Percentiles rank a stretch among this genome's conserved stretches.
phyloP scores from a whole-genome alignment of 345 rosid genomes.

The Tarenaya hassleriana region DNA sequence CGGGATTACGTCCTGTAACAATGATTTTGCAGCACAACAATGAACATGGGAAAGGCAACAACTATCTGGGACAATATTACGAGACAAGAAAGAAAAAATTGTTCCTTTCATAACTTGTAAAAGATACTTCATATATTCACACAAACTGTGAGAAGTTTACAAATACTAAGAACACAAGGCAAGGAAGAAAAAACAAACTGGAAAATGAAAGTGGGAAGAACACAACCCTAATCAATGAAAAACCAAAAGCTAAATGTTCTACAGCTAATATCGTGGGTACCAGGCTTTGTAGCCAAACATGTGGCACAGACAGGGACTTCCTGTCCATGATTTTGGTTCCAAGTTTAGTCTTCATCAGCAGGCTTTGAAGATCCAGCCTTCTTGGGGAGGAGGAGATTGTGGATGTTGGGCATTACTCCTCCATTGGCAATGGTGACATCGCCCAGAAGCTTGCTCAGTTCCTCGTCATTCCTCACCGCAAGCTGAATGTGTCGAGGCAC shows the following conservation, averaged over 20 bases:
- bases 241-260: background rate
- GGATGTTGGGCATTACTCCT: constrained; percentile 96
- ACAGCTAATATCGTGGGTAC: constrained; percentile 16
- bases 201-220: too few species aligned
- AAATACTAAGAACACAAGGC: too few species aligned
- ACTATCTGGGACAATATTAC: too few species aligned
- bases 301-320: constrained; percentile 7
- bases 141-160: background rate
- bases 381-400: constrained; percentile 87
- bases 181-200: too few species aligned
- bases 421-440: constrained; percentile 94
- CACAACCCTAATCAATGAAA: background rate
- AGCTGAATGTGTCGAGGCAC: constrained; percentile 92
- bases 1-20: too few species aligned
- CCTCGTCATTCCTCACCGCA: constrained; percentile 88
- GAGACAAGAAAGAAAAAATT: too few species aligned
- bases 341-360: constrained; percentile 44
- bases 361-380: constrained; percentile 64
- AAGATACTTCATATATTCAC: constrained; percentile 16
- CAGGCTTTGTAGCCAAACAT: background rate
- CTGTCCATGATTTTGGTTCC: background rate
- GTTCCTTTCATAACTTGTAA: background rate
- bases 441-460: constrained; percentile 91
- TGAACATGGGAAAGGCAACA: too few species aligned
- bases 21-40: too few species aligned